Base-by-base conservation (phyloP, 805 yeast genomes). In the Wickerhamia fluorescens region DNA sequence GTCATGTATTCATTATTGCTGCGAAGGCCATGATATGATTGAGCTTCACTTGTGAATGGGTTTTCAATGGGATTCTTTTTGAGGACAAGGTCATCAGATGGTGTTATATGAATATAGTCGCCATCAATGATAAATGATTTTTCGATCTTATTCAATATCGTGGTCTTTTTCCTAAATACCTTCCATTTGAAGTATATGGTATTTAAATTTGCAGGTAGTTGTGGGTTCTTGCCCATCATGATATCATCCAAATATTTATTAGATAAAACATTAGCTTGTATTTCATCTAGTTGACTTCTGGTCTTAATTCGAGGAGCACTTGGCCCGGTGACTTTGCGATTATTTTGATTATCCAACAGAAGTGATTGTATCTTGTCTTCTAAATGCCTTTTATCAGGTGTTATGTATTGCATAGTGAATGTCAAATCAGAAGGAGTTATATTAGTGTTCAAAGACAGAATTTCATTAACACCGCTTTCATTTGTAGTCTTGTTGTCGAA, bases 41-140 rank as follows among this genome's bases (percentile, higher is more conserved):
- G 32, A 8, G 27, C 28, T 9, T 25, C 27, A 7, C 27, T 27
- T 41, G n/a, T 51, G 31, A 27, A 50, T n/a, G 61, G 54, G 29
- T 50, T 51, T 18, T 61, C 66, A 14, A 37, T 34, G 2, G 54
- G 54, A 17, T 45, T 53, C 28, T 48, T 44, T 19, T 51, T 50
- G 38, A 51, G 56, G 5, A 73, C 41, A 71, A 74, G 67, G 35
- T 84, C 89, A 42, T 83, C 86, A 6, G 87, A 78, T 0, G 96
- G 96, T 44, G 85, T 74, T 27, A 89, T 72, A 45, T 88, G 89
- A 9, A 89, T 74, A 45, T 86, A 87, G 44, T 86, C 95, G n/a
- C 96, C 97, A 53, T 89, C 97, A 21, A 89, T 73, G 1, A 92
- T 87, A 18, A 89, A 62, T 1, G 87, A 73, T 43, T 92, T 74